Base-by-base conservation (phyloP, 306 rosid genomes). In the Prosopis cineraria region DNA sequence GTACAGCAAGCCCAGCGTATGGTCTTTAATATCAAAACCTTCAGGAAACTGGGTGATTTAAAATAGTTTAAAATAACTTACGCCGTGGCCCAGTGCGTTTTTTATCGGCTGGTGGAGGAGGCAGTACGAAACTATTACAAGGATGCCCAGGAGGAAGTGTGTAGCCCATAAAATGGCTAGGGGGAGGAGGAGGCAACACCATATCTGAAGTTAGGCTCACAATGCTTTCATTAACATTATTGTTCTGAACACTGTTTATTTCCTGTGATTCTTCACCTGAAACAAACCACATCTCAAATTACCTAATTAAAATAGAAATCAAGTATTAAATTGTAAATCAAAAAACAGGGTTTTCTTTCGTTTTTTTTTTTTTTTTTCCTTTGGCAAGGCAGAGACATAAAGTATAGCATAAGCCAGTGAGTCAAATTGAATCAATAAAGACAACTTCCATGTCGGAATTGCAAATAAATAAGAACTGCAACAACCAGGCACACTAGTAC, bases 61-160 rank as follows among this genome's bases (percentile, higher is more conserved):
- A 68, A 67, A 85, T 27, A 58, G 36, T 45, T 83, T 5, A 58
- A 25, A 13, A 58, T 29, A 4, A 58, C 97, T 88, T 88, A 94
- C 98, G 95, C 36, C 95, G 90, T 9, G 98, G 95, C 73, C 97
- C 98, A 14, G 83, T 90, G 72, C 97, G 91, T 84, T 94, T 94
- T 77, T 76, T 89, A 86, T 94, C 97, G 19, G 97, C 92, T 4
- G 97, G 98, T 30, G 98, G 97, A 66, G 98, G 98, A 80, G 97
- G 97, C 77, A 92, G 71, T 30, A 92, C 81, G 84, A 94, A 90
- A 74, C 75, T 82, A 77, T 87, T 90, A 85, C 98, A 94, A 1
- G 89, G 98, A 89, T 94, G 98, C 48, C 91, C 97, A 2, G 81
- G 80, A 73, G 97, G 93, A 84, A 94, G 97, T 59, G 87, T 73